phyloP scores from a whole-genome alignment of 495 filamentous ascomycete species.

The Patellaria atrata region DNA sequence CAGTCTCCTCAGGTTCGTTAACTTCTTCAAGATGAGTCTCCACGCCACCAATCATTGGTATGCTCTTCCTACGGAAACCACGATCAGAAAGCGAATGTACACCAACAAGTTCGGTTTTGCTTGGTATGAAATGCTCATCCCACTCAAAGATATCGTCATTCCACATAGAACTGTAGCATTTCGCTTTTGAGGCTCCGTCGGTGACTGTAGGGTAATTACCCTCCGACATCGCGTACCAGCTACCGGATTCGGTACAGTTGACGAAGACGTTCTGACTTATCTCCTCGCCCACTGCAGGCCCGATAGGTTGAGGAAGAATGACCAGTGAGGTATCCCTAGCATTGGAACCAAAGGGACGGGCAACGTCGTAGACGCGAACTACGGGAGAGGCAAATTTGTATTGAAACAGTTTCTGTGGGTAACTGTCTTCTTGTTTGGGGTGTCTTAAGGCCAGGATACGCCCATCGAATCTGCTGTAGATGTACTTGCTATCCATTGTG shows the following conservation, averaged over 20 bases:
- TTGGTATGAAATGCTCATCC: conserved; percentile 1
- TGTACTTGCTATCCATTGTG: conserved; percentile 77
- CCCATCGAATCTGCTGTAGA: conserved; percentile 81
- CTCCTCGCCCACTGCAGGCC: conserved; percentile 46
- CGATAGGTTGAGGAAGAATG: conserved; percentile 70
- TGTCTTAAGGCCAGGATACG: conserved; percentile 68
- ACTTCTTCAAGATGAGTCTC: too few relatives aligned
- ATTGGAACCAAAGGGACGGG: conserved; percentile 46
- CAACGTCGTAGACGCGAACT: conserved; percentile 81
- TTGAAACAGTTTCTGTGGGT: conserved; percentile 31
- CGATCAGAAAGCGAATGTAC: conserved; percentile 12
- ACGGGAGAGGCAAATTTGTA: conserved; percentile 71
- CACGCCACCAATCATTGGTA: too few relatives aligned
- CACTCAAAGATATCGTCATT: conserved; percentile 3
- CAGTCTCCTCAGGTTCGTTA: too few relatives aligned
- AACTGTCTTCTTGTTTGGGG: conserved; percentile 33
- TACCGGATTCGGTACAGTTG: conserved; percentile 67
- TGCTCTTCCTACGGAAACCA: too few relatives aligned
- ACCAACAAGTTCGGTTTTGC: conserved; percentile 4
- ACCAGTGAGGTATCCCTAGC: conserved; percentile 50
- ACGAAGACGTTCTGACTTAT: conserved; percentile 62
- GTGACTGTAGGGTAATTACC: conserved; percentile 69
- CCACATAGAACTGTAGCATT: conserved; percentile 39
- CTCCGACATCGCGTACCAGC: conserved; percentile 92
- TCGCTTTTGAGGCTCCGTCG: conserved; percentile 49